Percentiles rank a stretch among this genome's conserved stretches.
These are phyloP conservation scores for Flaveria brownii DNA, from an alignment of 129 eudicot genomes.

Conservation along the genomic window DNA sequence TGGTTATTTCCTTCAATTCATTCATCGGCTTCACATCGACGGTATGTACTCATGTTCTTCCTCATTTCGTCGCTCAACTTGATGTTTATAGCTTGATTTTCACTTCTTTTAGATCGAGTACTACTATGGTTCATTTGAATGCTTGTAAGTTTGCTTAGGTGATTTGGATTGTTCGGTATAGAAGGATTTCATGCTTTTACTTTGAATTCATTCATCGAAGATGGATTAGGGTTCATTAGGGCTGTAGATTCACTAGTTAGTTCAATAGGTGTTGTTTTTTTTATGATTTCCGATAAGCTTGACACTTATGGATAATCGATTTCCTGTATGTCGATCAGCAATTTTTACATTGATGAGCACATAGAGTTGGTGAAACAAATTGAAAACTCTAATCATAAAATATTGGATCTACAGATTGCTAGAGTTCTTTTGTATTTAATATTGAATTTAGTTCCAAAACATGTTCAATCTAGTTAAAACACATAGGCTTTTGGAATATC, in stretches of 20 bases:
- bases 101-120: neutral
- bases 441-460: neutral
- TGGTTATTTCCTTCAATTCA: conserved; percentile 72
- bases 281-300: conserved; percentile 16
- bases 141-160: neutral
- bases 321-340: neutral
- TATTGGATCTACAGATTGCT: neutral
- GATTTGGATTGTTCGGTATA: neutral
- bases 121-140: neutral
- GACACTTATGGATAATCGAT: neutral
- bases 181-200: conserved; percentile 8
- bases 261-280: neutral
- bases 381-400: neutral
- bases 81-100: no score
- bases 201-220: neutral
- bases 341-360: neutral
- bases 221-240: conserved; percentile 15
- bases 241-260: neutral
- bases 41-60: conserved; percentile 28
- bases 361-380: neutral
- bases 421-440: neutral
- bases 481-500: no score
- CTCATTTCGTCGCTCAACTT: neutral
- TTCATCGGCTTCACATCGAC: conserved; percentile 50
- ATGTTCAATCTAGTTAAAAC: no score